Base-by-base conservation (phyloP, 176 grass and related monocot genomes). In the Pontederia crassipes region DNA sequence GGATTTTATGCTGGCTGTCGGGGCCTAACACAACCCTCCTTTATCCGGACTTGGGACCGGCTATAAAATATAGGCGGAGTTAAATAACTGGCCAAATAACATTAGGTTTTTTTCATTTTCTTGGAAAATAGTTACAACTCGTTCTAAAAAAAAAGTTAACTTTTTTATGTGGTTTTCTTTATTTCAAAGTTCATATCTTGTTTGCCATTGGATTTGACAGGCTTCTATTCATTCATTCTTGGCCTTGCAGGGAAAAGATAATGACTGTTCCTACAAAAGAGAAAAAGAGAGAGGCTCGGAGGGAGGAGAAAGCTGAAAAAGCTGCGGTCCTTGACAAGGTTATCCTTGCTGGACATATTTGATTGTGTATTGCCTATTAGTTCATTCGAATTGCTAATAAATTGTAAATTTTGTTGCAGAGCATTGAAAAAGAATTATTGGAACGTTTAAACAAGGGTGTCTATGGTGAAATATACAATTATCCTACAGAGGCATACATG, bases 371-470 rank as follows among this genome's bases (percentile, higher is more conserved):
- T 14, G 52, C 26, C 20, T 58, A 27, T 52, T 26, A 48, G 11
- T 10, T 16, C 52, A 48, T 28, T 45, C 20, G 58, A 49, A 69
- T 51, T 49, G 51, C 11, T 63, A 52, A 46, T 10, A 68, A 17
- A n/a, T 63, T 11, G 54, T 48, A 64, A 4, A 11, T 64, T 10
- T 24, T 57, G 10, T 14, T 70, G 52, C 82, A 97, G 87, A 89
- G 78, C 27, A 85, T 91, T 54, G 87, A 91, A 80, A 87, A 71
- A 65, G 92, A 97, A 81, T 68, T 97, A 57, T 60, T 88, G 45
- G 92, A 97, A 56, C 86, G 87, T 71, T 67, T 97, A 14, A 87
- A 55, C 60, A 97, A 88, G 81, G 92, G 92, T 68, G 79, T 97
- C 62, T 97, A 97, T 74, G 75, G 73, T 78, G 81, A 90, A 12